Evolutionary conservation across 2,329 filamentous ascomycete species (phyloP), one percentile per base, ranked within the genome.

Genomic region (Aaosphaeria pasadenensis): DNA sequence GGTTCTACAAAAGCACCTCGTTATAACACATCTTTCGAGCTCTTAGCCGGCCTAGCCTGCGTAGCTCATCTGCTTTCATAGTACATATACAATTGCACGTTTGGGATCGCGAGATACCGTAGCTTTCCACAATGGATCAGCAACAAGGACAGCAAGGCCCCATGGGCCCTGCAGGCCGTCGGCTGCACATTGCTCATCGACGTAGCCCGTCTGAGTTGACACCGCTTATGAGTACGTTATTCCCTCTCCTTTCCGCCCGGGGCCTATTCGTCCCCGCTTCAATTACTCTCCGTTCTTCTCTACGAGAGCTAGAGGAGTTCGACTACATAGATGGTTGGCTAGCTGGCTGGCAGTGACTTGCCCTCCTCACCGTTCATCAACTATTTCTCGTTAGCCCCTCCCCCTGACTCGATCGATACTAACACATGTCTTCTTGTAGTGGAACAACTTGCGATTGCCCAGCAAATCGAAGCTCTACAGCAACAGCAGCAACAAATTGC

Each of bases 401-500:
- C 33, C 33, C 33, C 33, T 36, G 33, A 36, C 9, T 36, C n/a
- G 17, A 24, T n/a, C 33, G 30, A 44, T 57, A 56, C 64, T 69
- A 54, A 65, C 59, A 50, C 38, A 39, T 30, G 24, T 13, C 11
- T 24, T 38, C 41, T 30, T 53, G 43, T 63, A 95, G 91, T 96
- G 89, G 92, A 96, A 79, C 91, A 96, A 82, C 84, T 96, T 69
- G 90, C 90, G 69, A 91, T 97, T 70, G 91, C 96, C 77, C 92
- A 96, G 78, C 92, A 97, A 76, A 96, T 97, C 67, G 92, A 97
- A 75, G 82, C 95, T 69, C 81, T 97, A 66, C 92, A 97, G 77
- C 91, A 96, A 72, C 94, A 97, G 72, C 94, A 97, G 71, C 91
- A 97, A 73, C 91, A 96, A 71, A 95, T 97, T 67, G 89, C 95